Evolutionary conservation across 2,329 filamentous ascomycete species (phyloP).

Genomic region (Metarhizium robertsii): DNA sequence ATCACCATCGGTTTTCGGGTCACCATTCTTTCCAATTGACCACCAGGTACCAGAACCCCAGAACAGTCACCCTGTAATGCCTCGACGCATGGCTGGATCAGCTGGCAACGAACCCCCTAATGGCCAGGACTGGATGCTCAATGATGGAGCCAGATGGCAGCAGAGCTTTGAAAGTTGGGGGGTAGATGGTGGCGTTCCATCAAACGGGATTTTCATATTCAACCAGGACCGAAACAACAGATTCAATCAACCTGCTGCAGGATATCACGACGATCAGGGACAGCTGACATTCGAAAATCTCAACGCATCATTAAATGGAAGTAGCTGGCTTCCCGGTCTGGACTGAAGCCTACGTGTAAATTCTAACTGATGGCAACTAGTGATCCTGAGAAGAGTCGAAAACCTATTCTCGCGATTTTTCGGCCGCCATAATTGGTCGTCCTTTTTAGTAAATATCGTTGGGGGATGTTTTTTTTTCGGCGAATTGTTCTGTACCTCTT

Average conservation of each 20-base stretch:
- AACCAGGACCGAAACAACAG: constrained; percentile 11
- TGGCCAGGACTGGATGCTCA: constrained; percentile 48
- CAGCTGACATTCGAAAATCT: constrained; percentile 22
- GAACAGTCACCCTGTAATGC: constrained; percentile 12
- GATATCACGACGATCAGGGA: constrained; percentile 11
- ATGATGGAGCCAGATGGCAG: constrained; percentile 48
- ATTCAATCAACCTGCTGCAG: constrained; percentile 3
- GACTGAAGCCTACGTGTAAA: constrained; percentile 17
- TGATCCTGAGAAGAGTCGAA: background rate
- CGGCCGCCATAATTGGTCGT: background rate
- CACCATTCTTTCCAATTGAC: constrained; percentile 2
- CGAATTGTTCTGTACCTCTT: background rate
- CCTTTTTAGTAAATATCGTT: background rate
- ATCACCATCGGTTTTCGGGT: background rate
- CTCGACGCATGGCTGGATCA: background rate
- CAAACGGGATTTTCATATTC: constrained; percentile 21
- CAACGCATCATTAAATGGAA: constrained; percentile 19
- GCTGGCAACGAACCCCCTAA: constrained; percentile 25
- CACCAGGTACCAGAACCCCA: constrained; percentile 3
- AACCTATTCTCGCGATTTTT: background rate
- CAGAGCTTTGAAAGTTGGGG: constrained; percentile 48
- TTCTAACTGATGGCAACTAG: background rate
- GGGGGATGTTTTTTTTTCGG: background rate
- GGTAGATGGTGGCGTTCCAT: constrained; percentile 19
- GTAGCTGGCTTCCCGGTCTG: constrained; percentile 26